Conservation (phyloP, 2,329 filamentous ascomycete species). For the Calonectria naviculata region DNA sequence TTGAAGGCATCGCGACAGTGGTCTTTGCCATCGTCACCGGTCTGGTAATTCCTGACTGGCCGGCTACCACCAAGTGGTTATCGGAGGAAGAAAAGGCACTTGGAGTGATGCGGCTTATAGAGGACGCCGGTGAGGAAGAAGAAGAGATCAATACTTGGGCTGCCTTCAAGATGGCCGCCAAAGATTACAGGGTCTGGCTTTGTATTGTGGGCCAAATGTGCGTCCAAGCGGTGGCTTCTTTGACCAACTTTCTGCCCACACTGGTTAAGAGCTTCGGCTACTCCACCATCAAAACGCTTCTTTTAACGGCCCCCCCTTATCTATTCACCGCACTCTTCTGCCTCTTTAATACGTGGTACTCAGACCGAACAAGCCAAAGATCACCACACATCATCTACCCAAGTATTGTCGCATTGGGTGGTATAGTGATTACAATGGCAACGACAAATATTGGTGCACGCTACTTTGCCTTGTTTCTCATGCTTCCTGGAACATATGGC, state of each 20-base stretch:
- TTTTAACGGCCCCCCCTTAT: slow-evolving; percentile 44
- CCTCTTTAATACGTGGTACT: slow-evolving; percentile 44
- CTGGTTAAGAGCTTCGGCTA: slow-evolving; percentile 44
- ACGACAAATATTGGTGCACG: slow-evolving; percentile 31
- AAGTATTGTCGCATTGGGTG: slow-evolving; percentile 13
- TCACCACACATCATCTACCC: slow-evolving; percentile 28
- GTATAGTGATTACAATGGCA: slow-evolving; percentile 29
- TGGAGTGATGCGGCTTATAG: slow-evolving; percentile 17
- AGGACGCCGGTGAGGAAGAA: slow-evolving; percentile 27
- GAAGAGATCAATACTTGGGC: slow-evolving; percentile 31
- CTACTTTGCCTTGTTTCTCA: slow-evolving; percentile 37
- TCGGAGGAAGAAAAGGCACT: slow-evolving; percentile 21
- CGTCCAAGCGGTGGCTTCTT: slow-evolving; percentile 42
- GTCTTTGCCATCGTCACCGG: slow-evolving; percentile 18
- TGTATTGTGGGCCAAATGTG: slow-evolving; percentile 42
- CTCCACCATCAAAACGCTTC: slow-evolving; percentile 39
- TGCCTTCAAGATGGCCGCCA: slow-evolving; percentile 42
- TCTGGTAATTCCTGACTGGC: slow-evolving; percentile 25
- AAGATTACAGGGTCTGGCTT: slow-evolving; percentile 41
- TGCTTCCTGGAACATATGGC: slow-evolving; percentile 30
- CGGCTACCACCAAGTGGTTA: slow-evolving; percentile 23
- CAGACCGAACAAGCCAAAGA: slow-evolving; percentile 39
- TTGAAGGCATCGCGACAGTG: slow-evolving; percentile 22
- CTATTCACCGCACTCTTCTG: slow-evolving; percentile 42
- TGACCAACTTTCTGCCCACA: slow-evolving; percentile 47